These are phyloP conservation scores for Tetrapisispora arboricola DNA, from an alignment of 805 yeast species.

Conservation along the genomic window DNA sequence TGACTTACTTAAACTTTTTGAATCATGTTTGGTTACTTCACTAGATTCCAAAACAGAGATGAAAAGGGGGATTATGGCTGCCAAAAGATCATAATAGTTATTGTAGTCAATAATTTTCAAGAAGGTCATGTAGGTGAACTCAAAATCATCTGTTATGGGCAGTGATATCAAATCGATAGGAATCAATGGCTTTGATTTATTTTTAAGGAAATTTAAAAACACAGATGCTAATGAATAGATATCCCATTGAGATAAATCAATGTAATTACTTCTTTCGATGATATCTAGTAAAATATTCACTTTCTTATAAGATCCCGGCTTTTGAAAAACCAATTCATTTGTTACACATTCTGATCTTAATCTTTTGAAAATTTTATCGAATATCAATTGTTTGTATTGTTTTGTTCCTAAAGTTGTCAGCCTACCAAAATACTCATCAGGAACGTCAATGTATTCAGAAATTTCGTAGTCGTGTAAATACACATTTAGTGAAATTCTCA, in stretches of 20 bases:
- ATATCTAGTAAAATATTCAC: slow-evolving; percentile 38
- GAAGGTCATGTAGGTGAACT: slow-evolving; percentile 34
- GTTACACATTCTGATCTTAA: slow-evolving; percentile 34
- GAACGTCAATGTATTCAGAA: slow-evolving; percentile 40
- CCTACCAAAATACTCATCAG: slow-evolving; percentile 28
- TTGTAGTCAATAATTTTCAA: slow-evolving; percentile 27
- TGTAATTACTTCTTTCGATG: slow-evolving; percentile 43
- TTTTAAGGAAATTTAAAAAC: slow-evolving; percentile 37
- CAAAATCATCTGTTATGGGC: slow-evolving; percentile 43
- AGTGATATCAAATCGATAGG: slow-evolving; percentile 38
- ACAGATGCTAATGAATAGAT: slow-evolving; percentile 36
- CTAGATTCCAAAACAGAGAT: slow-evolving; percentile 32
- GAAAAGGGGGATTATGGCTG: slow-evolving; percentile 38
- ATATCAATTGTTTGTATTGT: slow-evolving; percentile 31
- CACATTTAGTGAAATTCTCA: slow-evolving; percentile 67
- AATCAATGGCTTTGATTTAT: slow-evolving; percentile 44
- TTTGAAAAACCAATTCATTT: slow-evolving; percentile 41
- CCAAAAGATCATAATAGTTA: slow-evolving; percentile 26
- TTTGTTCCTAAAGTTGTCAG: slow-evolving; percentile 21
- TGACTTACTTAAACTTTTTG: slow-evolving; percentile 32
- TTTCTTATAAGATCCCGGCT: slow-evolving; percentile 44
- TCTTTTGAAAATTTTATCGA: slow-evolving; percentile 44
- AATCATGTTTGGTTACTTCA: slow-evolving; percentile 35
- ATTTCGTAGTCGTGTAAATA: slow-evolving; percentile 57
- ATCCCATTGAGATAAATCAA: slow-evolving; percentile 59